Conservation (phyloP, 805 yeast genomes). For the Hanseniaspora pseudoguilliermondii region DNA sequence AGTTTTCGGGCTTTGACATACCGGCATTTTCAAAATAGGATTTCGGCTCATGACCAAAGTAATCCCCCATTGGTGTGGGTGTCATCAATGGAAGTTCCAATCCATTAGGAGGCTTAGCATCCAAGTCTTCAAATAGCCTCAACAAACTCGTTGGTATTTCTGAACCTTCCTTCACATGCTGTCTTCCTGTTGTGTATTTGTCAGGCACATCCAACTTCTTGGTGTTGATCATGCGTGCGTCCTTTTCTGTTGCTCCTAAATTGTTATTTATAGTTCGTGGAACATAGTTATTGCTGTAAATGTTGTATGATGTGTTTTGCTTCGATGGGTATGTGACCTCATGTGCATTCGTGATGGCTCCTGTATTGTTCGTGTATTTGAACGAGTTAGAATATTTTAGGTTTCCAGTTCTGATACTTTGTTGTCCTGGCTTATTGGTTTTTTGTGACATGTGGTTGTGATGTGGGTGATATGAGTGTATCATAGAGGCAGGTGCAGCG, state of each 20-base stretch:
- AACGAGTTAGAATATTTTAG: constrained; percentile 3
- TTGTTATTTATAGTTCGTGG: constrained; percentile 21
- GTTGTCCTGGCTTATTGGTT: constrained; percentile 10
- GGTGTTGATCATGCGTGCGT: constrained; percentile 15
- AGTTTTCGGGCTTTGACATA: background rate
- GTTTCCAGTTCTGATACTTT: background rate
- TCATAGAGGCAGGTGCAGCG: constrained; percentile 20
- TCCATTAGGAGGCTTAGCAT: background rate
- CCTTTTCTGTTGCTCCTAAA: constrained; percentile 23
- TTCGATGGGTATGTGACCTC: constrained; percentile 22
- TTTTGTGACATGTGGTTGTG: constrained; percentile 23
- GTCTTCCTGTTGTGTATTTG: background rate
- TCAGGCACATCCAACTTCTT: constrained; percentile 15
- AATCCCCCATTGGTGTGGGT: constrained; percentile 10
- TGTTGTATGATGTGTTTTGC: constrained; percentile 20
- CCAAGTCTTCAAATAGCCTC: constrained; percentile 43
- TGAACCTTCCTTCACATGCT: constrained; percentile 14
- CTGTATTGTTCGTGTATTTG: background rate
- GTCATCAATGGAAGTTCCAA: constrained; percentile 9
- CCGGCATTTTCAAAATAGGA: constrained; percentile 9
- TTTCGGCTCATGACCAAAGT: constrained; percentile 7
- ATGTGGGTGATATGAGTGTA: constrained; percentile 18
- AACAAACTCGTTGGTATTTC: constrained; percentile 59
- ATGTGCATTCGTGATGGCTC: constrained; percentile 15
- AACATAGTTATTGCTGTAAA: background rate